Evolutionary conservation across 352 stramenopile genomes (phyloP).

Genomic region (Pythium rishiriense): DNA sequence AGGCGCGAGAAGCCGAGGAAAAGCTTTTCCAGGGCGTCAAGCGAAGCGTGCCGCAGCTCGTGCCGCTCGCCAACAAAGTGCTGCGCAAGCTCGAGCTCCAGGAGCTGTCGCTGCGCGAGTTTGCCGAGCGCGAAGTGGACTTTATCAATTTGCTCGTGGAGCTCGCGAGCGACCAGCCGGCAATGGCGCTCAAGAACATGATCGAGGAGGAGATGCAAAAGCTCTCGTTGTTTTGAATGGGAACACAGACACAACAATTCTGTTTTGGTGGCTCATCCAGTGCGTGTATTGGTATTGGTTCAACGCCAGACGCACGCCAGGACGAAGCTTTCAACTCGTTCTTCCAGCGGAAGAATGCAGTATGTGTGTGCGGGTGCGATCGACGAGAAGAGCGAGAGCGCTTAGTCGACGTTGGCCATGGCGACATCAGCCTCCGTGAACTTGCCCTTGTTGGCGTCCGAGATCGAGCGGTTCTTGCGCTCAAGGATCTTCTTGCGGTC

Average conservation of each 20-base stretch:
- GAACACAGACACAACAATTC: neutral
- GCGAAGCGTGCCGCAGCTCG: conserved; percentile 57
- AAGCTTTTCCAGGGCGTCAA: conserved; percentile 62
- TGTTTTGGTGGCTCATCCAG: conserved; percentile 24
- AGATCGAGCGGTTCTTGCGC: conserved; percentile 94
- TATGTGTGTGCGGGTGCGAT: conserved; percentile 7
- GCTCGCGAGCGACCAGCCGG: conserved; percentile 72
- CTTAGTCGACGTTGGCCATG: conserved; percentile 91
- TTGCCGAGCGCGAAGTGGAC: conserved; percentile 73
- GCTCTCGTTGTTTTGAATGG: conserved; percentile 26
- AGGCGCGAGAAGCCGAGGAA: conserved; percentile 49
- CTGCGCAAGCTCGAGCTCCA: conserved; percentile 69
- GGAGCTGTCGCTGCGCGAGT: conserved; percentile 70
- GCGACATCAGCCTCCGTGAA: conserved; percentile 88
- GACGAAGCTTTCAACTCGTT: conserved; percentile 19
- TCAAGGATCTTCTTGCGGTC: conserved; percentile 99
- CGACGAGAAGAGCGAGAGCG: neutral
- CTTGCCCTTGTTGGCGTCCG: conserved; percentile 87
- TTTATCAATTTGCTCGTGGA: conserved; percentile 82
- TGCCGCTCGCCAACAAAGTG: conserved; percentile 71
- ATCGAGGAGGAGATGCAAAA: conserved; percentile 72
- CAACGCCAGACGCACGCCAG: conserved; percentile 8
- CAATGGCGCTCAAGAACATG: conserved; percentile 61
- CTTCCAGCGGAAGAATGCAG: conserved; percentile 4
- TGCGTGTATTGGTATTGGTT: conserved; percentile 22